A percentile compares a stretch with the other conserved stretches of the same genome.
Evolutionary conservation across 2,329 filamentous ascomycete species (phyloP).

Genomic region (Fonsecaea pugnacius): DNA sequence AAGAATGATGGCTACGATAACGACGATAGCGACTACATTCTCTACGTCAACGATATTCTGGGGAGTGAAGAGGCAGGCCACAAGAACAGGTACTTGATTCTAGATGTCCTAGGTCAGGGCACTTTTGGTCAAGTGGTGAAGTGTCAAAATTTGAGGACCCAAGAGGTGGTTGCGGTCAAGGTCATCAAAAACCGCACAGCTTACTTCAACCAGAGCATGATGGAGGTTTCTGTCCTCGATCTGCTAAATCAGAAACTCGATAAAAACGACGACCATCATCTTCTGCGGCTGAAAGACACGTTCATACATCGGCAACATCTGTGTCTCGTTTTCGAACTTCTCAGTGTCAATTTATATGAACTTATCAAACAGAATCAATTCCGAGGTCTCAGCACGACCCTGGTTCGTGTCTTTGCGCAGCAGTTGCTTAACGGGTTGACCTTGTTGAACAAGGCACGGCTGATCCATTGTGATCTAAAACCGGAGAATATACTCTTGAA

Average conservation of each 20-base stretch:
- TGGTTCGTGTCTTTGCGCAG: conserved; percentile 96
- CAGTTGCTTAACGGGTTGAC: conserved; percentile 92
- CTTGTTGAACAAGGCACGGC: conserved; percentile 88
- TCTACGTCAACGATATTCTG: conserved; percentile 98
- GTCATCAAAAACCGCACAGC: conserved; percentile 99
- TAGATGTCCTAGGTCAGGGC: conserved; percentile 94
- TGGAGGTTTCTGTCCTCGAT: conserved; percentile 98
- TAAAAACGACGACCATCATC: conserved; percentile 98
- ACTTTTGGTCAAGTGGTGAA: conserved; percentile 99
- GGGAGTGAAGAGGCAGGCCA: conserved; percentile 97
- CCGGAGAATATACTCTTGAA: conserved; percentile 97
- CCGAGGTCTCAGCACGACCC: conserved; percentile 90
- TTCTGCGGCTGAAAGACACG: conserved; percentile 91
- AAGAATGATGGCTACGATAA: conserved; percentile 99
- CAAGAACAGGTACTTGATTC: conserved; percentile 97
- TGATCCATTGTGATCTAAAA: conserved; percentile 98
- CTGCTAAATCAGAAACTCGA: conserved; percentile 98
- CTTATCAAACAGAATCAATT: conserved; percentile 99
- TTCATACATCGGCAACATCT: conserved; percentile 98
- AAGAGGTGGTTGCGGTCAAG: conserved; percentile 98
- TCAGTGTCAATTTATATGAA: conserved; percentile 98
- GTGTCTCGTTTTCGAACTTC: conserved; percentile 91
- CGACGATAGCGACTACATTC: conserved; percentile 97
- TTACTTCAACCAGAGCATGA: conserved; percentile 99
- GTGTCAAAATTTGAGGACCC: conserved; percentile 96